Evolutionary conservation across 2,329 filamentous ascomycete genomes (phyloP), one percentile per base, ranked within the genome.

Genomic region (Chaetothyriales sp.): DNA sequence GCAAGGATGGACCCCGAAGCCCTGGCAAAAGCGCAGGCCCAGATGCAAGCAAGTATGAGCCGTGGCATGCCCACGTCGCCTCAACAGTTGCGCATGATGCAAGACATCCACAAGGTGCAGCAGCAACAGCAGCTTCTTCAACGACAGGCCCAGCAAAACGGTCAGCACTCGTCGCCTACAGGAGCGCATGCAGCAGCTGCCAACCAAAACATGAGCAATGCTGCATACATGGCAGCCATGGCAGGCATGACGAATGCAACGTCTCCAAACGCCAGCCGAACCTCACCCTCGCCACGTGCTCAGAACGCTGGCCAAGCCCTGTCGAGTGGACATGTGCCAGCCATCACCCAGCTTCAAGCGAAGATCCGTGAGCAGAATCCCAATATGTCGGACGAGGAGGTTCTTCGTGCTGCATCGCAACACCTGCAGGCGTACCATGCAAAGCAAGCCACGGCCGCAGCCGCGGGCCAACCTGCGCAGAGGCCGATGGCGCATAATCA

Each of bases 1-100:
- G 32, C 32, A 15, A 15, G 32, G 10, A 39, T 39, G 32, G 25
- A 39, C 15, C 32, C 10, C 12, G 32, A 39, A 15, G 12, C 10
- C 10, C 32, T 39, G 3, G 18, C 77, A 75, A 84, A 72, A 70
- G 73, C 84, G 39, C 82, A 85, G 62, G 80, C 83, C 20, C 83
- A 83, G 57, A 75, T 86, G 70, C 81, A 83, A 59, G 73, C 74
- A 15, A 69, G 74, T 32, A 71, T 75, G 65, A 72, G 70, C 55
- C 76, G 68, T 49, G 66, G 67, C 18, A 62, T 70, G 50, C 52
- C 54, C 43, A 58, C 53, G 7, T 69, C 69, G 32, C 67, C 71
- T 3, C 70, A 73, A 50, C 71, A 71, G 54, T 63, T 70, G 36
- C 68, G 72, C 8, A 67, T 74, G 22, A 66, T 71, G 36, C 66